Base-by-base conservation (phyloP, 139 green algal genomes). In the Zygnema cylindricum region DNA sequence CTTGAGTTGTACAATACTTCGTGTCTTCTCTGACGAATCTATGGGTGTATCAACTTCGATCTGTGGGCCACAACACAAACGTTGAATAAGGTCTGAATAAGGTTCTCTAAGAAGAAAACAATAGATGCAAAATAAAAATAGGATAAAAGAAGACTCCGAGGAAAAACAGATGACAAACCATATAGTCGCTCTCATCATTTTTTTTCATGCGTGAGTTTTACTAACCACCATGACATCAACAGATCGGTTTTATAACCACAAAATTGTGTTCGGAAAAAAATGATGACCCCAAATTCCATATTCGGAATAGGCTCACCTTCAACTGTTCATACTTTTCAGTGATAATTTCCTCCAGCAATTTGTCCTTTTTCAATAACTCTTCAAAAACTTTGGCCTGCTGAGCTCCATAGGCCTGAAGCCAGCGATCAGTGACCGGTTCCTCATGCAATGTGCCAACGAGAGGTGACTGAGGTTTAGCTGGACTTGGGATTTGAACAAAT, bases 1-100 rank as follows among this genome's bases (percentile, higher is more conserved):
- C 71, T 88, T 88, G 32, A 88, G 83, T 40, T 79, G 36, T 21
- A 88, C 71, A 33, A 88, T 55, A n/a, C 23, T 41, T 11, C 39
- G 35, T 39, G 83, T 88, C 83, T 79, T 79, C 16, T 79, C 71
- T 3, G 36, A 41, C 16, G 38, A 3, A 25, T 79, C 71, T 16
- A 43, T 79, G 11, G 71, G 11, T 43, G 36, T 23, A 41, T 7
- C 16, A 40, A 79, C 38, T 43, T 79, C 36, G 11, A 16, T 16
- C 71, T 79, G 71, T 43, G 7, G 11, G 16, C 16, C 57, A 35
- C 57, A 25, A 25, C 57, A 25, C 57, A 30, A 30, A 30, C 30
- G 30, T 73, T 30, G 30, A 73, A 25, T 25, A 30, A 25, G 57
- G 30, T 25, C 25, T 30, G 30, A 25, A 25, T 73, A 30, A 35